Conservation (phyloP, 1,284 basidiomycete genomes). For the Ustilago sp. region DNA sequence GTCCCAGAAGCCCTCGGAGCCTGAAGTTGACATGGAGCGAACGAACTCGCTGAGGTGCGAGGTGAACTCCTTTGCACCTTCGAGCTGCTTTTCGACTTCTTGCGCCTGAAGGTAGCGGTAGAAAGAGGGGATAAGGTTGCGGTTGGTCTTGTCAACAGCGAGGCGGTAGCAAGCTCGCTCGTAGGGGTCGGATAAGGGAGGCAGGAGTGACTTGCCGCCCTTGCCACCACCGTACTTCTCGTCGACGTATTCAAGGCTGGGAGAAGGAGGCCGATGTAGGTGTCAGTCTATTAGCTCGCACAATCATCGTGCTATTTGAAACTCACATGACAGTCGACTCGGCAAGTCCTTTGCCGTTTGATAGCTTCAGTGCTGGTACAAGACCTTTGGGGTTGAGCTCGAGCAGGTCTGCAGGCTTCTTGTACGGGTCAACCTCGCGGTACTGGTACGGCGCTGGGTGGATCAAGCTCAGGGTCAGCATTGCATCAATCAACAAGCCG, state of each 20-base stretch:
- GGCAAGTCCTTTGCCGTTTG: conserved; percentile 48
- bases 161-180: conserved; percentile 77
- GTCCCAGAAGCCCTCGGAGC: conserved; percentile 73
- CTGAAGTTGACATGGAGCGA: conserved; percentile 71
- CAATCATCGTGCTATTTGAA: too few species aligned
- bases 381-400: conserved; percentile 83
- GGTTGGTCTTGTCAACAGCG: conserved; percentile 78
- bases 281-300: background rate
- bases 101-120: conserved; percentile 84
- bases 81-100: conserved; percentile 74
- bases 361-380: conserved; percentile 78
- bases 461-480: conserved; percentile 37
- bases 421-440: conserved; percentile 82
- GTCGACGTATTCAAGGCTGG: conserved; percentile 79
- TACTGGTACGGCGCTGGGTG: conserved; percentile 65
- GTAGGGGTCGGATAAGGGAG: conserved; percentile 76
- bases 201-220: conserved; percentile 72
- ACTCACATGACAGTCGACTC: conserved; percentile 61
- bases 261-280: background rate
- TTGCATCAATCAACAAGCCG: background rate
- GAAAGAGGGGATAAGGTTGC: conserved; percentile 78
- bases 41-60: conserved; percentile 75
- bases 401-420: conserved; percentile 81
- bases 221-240: conserved; percentile 74
- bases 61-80: conserved; percentile 75